These are phyloP conservation scores for Claviceps humidiphila DNA, from an alignment of 2,329 filamentous ascomycete genomes.

Conservation along the genomic window DNA sequence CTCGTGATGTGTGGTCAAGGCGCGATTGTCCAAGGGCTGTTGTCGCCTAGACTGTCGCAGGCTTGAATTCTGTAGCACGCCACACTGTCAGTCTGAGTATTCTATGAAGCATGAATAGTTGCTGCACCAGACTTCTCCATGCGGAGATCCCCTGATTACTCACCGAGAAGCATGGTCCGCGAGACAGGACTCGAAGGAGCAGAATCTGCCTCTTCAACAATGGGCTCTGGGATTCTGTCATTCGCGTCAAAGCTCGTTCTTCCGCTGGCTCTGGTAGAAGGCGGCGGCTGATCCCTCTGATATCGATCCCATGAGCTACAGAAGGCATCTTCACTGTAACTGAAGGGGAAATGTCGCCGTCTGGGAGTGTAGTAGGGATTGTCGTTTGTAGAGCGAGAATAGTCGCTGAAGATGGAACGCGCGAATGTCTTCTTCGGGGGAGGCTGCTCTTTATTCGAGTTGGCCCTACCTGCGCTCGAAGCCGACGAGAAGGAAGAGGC, in stretches of 20 bases:
- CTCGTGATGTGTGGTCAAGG: too few relatives aligned
- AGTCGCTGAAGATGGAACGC: slow-evolving; percentile 10
- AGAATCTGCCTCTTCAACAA: slow-evolving; percentile 22
- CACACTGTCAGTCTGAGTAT: too few relatives aligned
- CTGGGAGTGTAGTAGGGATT: slow-evolving; percentile 23
- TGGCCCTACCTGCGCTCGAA: neutral
- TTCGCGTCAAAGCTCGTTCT: neutral
- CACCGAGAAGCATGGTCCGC: slow-evolving; percentile 18
- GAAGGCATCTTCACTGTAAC: slow-evolving; percentile 1
- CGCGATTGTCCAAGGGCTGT: too few relatives aligned
- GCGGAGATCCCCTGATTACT: neutral
- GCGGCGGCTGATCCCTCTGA: neutral
- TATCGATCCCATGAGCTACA: slow-evolving; percentile 1
- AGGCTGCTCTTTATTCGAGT: neutral
- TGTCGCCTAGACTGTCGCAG: neutral
- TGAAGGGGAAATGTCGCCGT: slow-evolving; percentile 7
- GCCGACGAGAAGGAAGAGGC: slow-evolving; percentile 1
- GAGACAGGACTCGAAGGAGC: slow-evolving; percentile 12
- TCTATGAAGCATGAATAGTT: too few relatives aligned
- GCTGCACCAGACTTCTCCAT: too few relatives aligned
- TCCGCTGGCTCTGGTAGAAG: neutral
- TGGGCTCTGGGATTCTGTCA: slow-evolving; percentile 17
- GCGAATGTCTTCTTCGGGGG: neutral
- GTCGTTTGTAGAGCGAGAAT: slow-evolving; percentile 15
- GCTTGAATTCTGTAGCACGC: neutral